Evolutionary conservation across 805 yeast species (phyloP).

Genomic region (Yarrowia osloensis): DNA sequence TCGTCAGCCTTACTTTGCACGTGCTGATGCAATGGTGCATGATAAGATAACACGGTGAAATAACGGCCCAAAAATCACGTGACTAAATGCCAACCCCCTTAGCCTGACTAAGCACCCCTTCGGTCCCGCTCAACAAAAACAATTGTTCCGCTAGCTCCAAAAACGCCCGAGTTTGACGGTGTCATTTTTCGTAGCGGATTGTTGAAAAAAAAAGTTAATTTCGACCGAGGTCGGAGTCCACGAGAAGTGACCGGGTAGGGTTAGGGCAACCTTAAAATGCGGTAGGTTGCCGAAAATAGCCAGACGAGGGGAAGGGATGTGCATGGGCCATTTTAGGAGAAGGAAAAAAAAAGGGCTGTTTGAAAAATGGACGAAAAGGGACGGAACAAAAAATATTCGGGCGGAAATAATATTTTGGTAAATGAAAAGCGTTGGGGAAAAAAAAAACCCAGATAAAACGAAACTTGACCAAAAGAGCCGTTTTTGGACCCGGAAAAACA

Average conservation of each 20-base stretch:
- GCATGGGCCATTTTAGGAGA: not conserved
- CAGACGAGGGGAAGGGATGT: not conserved
- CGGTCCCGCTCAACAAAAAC: no score
- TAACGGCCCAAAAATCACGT: no score
- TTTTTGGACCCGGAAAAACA: not conserved
- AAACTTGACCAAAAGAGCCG: not conserved
- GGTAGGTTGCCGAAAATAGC: slow-evolving; percentile 10
- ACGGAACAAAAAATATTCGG: no score
- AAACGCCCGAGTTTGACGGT: no score
- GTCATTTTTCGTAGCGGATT: no score
- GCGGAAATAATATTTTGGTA: no score
- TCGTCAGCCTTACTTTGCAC: not conserved
- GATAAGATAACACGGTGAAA: no score
- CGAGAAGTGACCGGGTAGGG: not conserved
- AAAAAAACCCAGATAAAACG: not conserved
- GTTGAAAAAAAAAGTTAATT: no score
- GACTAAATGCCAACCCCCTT: no score
- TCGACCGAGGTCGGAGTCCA: not conserved
- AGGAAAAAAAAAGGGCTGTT: not conserved
- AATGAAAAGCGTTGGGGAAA: no score
- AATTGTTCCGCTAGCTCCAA: not conserved
- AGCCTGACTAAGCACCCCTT: no score
- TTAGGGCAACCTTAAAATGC: not conserved
- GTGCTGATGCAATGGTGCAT: not conserved
- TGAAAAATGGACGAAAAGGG: not conserved